A percentile compares a stretch with the other conserved stretches of the same genome.
These are phyloP conservation scores for Pseudoturritis turrita DNA, from an alignment of 345 rosid genomes.

Conservation along the genomic window DNA sequence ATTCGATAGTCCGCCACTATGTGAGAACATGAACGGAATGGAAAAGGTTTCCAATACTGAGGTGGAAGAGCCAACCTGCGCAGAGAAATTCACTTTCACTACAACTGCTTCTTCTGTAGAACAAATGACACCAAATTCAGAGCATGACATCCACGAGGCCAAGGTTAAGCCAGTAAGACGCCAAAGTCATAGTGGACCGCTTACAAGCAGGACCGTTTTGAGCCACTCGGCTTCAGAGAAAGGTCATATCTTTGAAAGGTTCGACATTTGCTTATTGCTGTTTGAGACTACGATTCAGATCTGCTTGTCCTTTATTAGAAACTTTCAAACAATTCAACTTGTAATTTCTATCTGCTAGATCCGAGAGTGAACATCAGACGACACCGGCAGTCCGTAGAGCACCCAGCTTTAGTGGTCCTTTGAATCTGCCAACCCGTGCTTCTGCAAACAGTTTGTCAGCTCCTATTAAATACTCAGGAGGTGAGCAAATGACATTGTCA, in stretches of 20 bases:
- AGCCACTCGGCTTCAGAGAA: constrained; percentile 58
- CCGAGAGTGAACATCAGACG: constrained; percentile 46
- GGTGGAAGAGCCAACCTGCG: constrained; percentile 32
- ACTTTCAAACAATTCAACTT: background rate
- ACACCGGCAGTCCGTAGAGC: constrained; percentile 44
- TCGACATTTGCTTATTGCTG: constrained; percentile 2
- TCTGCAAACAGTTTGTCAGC: constrained; percentile 98
- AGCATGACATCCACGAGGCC: constrained; percentile 40
- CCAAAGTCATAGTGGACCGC: constrained; percentile 90
- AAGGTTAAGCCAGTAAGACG: constrained; percentile 56
- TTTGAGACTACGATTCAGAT: constrained; percentile 5
- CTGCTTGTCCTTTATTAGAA: constrained; percentile 3
- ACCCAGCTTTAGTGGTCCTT: constrained; percentile 96
- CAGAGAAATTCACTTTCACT: constrained; percentile 36
- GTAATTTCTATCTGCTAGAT: constrained; percentile 36
- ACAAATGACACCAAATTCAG: constrained; percentile 44
- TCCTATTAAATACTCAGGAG: constrained; percentile 93
- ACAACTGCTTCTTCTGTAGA: constrained; percentile 50
- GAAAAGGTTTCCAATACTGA: constrained; percentile 49
- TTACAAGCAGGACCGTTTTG: constrained; percentile 53
- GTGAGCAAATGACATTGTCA: constrained; percentile 32
- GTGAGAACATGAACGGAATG: constrained; percentile 41
- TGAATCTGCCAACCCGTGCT: constrained; percentile 91
- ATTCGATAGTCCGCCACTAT: constrained; percentile 28
- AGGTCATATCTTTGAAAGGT: constrained; percentile 61